phyloP scores from a whole-genome alignment of 2,329 filamentous ascomycete species.

The Pseudopyricularia cyperi region DNA sequence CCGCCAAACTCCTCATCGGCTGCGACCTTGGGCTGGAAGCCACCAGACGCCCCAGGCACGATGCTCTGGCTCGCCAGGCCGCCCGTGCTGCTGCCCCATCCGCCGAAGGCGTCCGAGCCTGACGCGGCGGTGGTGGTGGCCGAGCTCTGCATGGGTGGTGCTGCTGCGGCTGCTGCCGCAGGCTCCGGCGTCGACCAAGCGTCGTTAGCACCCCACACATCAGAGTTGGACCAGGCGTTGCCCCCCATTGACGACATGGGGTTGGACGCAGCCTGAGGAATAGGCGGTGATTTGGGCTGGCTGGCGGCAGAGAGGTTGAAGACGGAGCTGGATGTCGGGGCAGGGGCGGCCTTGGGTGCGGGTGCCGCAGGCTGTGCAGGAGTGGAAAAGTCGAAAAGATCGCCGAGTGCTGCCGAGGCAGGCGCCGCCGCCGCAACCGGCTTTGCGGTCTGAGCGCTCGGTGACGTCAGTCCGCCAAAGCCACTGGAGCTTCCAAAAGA shows the following conservation, averaged over 20 bases:
- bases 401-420: constrained; percentile 51
- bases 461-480: constrained; percentile 18
- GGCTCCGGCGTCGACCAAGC: constrained; percentile 64
- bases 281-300: constrained; percentile 23
- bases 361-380: constrained; percentile 27
- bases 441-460: constrained; percentile 23
- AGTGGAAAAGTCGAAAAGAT: constrained; percentile 68
- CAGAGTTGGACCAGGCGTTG: constrained; percentile 32
- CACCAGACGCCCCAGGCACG: constrained; percentile 48
- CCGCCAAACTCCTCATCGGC: constrained; percentile 94
- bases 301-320: constrained; percentile 63
- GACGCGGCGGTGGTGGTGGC: constrained; percentile 46
- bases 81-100: constrained; percentile 8
- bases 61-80: constrained; percentile 44
- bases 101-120: constrained; percentile 34
- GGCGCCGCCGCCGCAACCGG: constrained; percentile 23
- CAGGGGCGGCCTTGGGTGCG: constrained; percentile 26
- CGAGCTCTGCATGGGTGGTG: constrained; percentile 19
- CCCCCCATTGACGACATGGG: constrained; percentile 23
- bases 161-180: constrained; percentile 15
- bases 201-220: constrained; percentile 80
- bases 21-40: constrained; percentile 60
- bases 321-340: constrained; percentile 44
- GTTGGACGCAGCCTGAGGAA: constrained; percentile 24
- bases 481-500: constrained; percentile 55